A percentile compares a stretch with the other conserved stretches of the same genome.
These are phyloP conservation scores for Tillandsia fasciculata DNA, from an alignment of 176 grass and related monocot species.

Conservation along the genomic window DNA sequence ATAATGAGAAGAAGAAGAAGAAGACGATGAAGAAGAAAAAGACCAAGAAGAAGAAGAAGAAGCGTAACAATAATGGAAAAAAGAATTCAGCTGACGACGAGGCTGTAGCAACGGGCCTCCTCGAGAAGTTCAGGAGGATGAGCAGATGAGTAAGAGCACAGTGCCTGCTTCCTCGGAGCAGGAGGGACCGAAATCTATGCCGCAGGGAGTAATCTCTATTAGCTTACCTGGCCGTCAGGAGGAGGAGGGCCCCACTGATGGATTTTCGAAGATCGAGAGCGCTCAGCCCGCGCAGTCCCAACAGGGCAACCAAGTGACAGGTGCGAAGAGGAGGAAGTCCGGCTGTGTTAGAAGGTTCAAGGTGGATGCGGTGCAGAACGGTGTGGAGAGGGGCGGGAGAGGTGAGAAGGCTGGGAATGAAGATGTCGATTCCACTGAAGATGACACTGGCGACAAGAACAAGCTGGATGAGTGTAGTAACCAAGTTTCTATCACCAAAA, in stretches of 20 bases:
- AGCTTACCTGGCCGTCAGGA: conserved; percentile 32
- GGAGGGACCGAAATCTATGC: conserved; percentile 1
- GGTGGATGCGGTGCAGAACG: conserved; percentile 25
- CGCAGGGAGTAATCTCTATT: conserved; percentile 19
- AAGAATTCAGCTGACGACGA: background rate
- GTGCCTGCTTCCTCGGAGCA: background rate
- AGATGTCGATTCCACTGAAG: conserved; percentile 47
- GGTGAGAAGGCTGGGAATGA: conserved; percentile 29
- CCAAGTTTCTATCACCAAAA: conserved; percentile 44
- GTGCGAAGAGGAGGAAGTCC: conserved; percentile 93
- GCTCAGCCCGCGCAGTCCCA: conserved; percentile 32
- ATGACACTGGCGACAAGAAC: conserved; percentile 45
- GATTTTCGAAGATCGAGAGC: conserved; percentile 33
- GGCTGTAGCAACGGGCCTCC: background rate
- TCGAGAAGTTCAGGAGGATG: conserved; percentile 10
- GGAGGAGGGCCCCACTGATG: conserved; percentile 27
- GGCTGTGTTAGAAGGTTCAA: conserved; percentile 84
- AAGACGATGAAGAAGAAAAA: background rate
- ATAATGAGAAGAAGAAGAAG: too few relatives aligned
- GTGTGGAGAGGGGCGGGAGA: conserved; percentile 17
- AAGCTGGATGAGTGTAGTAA: conserved; percentile 30
- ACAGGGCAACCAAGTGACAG: conserved; percentile 51
- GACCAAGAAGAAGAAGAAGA: background rate
- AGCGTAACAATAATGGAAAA: background rate
- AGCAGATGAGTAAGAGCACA: conserved; percentile 12